Evolutionary conservation across 805 yeast genomes (phyloP).

Genomic region (Candida yuanshanica): DNA sequence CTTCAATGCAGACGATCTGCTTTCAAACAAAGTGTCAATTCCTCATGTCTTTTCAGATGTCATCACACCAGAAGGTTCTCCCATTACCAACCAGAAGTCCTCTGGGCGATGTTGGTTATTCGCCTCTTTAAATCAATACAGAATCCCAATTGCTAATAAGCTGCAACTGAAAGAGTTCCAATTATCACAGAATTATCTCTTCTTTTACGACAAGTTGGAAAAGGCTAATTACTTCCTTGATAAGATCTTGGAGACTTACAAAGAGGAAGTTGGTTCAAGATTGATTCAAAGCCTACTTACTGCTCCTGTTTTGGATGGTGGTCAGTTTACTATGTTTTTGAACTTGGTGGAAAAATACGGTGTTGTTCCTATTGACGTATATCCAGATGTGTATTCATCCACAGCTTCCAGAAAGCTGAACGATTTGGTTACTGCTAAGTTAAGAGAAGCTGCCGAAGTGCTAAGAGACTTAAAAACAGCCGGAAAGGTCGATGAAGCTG

Average conservation of each 20-base stretch:
- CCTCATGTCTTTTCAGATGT: slow-evolving; percentile 23
- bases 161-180: slow-evolving; percentile 64
- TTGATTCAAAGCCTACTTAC: slow-evolving; percentile 58
- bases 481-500: slow-evolving; percentile 21
- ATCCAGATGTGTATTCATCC: slow-evolving; percentile 61
- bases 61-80: slow-evolving; percentile 44
- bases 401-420: slow-evolving; percentile 49
- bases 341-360: slow-evolving; percentile 79
- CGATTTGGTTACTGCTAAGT: slow-evolving; percentile 56
- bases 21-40: slow-evolving; percentile 17
- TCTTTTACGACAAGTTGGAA: slow-evolving; percentile 83
- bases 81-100: slow-evolving; percentile 66
- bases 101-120: slow-evolving; percentile 90
- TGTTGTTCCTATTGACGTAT: slow-evolving; percentile 64
- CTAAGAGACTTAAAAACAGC: slow-evolving; percentile 36
- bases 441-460: slow-evolving; percentile 72
- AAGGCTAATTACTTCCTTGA: slow-evolving; percentile 78
- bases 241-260: slow-evolving; percentile 63
- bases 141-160: slow-evolving; percentile 55
- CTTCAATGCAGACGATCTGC: slow-evolving; percentile 28
- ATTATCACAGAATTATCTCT: slow-evolving; percentile 71
- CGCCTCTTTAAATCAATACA: slow-evolving; percentile 71
- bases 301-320: slow-evolving; percentile 77
- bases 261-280: slow-evolving; percentile 63
- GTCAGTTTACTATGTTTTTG: slow-evolving; percentile 81